Evolutionary conservation across 441 rosid genomes (phyloP), one percentile per base, ranked within the genome.

Genomic region (Mallotus repandus): DNA sequence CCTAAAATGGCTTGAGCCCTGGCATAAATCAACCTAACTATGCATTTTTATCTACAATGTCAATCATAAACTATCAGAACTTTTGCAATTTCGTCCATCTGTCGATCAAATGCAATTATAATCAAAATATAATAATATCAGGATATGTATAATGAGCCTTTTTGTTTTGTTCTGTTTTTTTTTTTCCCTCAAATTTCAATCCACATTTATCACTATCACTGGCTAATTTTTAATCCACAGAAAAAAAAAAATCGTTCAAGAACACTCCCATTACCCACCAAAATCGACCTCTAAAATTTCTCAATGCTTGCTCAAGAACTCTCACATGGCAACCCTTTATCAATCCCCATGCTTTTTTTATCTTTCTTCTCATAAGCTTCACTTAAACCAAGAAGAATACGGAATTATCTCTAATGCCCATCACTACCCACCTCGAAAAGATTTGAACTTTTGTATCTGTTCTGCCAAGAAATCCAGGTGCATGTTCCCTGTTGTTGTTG

Each of bases 401-500:
- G 57, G 35, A 50, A 12, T 35, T 29, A 25, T n/a, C 43, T 13
- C 18, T 29, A 19, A 57, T 74, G 14, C 69, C 67, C 74, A 49
- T 50, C 9, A 18, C 50, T 61, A 41, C 74, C 75, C 74, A 63
- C 53, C 78, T 22, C 70, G 70, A 68, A 84, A 74, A 64, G 71
- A 68, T 70, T 73, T 76, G 61, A 72, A 76, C 35, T 61, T 86
- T 38, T 86, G 80, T 70, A 84, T 85, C 38, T 89, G 84, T 76
- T 80, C 89, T 13, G 63, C 75, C 69, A 81, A 76, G 45, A 84
- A 76, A 62, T 56, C 85, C 70, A 91, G 94, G 98, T 88, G 77
- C 72, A 21, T 22, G 2, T 43, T 72, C 19, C 9, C 19, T 19
- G 19, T 65, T 54, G 19, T 67, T 29, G 74, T 10, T 12, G 41